Percentiles rank a stretch among this genome's conserved stretches.
Evolutionary conservation across 768 basidiomycete species (phyloP).

Genomic region (Amanita molliuscula): DNA sequence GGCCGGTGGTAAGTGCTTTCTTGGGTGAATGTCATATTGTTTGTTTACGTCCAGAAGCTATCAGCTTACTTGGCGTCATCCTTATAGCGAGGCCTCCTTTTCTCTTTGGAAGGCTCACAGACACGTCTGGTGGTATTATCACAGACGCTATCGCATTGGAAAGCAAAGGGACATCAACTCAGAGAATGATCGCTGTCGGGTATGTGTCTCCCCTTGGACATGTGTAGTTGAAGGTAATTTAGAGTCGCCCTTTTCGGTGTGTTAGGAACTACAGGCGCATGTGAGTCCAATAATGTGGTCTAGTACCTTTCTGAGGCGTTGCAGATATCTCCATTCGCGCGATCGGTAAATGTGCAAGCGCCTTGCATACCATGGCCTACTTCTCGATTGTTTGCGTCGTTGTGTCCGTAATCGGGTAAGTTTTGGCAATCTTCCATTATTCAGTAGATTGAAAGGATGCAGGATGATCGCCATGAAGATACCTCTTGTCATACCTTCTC

Average conservation of each 20-base stretch:
- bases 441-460: not conserved
- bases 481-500: constrained; percentile 35
- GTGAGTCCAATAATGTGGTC: constrained; percentile 27
- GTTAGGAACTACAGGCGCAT: constrained; percentile 53
- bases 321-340: constrained; percentile 38
- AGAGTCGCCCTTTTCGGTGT: constrained; percentile 63
- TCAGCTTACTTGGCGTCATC: constrained; percentile 66
- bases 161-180: constrained; percentile 19
- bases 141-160: not conserved
- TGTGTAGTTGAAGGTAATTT: not conserved
- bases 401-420: constrained; percentile 24
- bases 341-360: constrained; percentile 68
- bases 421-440: not conserved
- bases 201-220: constrained; percentile 15
- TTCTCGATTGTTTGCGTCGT: constrained; percentile 51
- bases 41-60: constrained; percentile 26
- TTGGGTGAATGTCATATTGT: not conserved
- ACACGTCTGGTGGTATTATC: constrained; percentile 2
- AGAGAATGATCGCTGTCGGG: constrained; percentile 53
- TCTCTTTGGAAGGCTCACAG: constrained; percentile 42
- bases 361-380: constrained; percentile 61
- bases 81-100: constrained; percentile 73
- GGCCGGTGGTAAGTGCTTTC: constrained; percentile 27
- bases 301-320: not conserved
- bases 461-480: constrained; percentile 35